Conservation (phyloP, 306 rosid genomes). For the Vicia villosa region DNA sequence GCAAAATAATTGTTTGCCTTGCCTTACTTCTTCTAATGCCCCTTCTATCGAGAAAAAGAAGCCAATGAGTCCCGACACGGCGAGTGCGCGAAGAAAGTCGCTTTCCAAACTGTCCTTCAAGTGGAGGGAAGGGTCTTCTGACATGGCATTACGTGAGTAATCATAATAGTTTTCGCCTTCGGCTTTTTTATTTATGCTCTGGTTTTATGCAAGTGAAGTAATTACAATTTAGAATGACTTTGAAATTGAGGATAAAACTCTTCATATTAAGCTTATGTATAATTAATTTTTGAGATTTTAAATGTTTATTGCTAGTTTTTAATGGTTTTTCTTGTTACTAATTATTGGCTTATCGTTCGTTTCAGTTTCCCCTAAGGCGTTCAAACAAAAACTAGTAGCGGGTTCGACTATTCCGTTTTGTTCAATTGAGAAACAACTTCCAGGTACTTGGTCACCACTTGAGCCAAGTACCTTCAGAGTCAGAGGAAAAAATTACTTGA, state of each 20-base stretch:
- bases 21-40: constrained; percentile 55
- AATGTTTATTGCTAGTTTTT: constrained; percentile 25
- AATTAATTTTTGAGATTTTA: not conserved
- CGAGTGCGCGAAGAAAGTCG: constrained; percentile 53
- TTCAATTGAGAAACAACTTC: constrained; percentile 64
- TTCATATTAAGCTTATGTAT: constrained; percentile 17
- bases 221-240: constrained; percentile 13
- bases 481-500: constrained; percentile 77
- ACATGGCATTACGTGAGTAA: constrained; percentile 62
- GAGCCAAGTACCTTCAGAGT: constrained; percentile 87
- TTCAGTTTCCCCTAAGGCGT: constrained; percentile 75
- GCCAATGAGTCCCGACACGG: constrained; percentile 54
- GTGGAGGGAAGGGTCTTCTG: constrained; percentile 70
- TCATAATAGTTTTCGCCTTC: not conserved
- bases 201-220: constrained; percentile 3
- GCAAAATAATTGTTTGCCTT: constrained; percentile 68
- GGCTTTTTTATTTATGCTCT: not conserved
- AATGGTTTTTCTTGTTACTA: constrained; percentile 27
- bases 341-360: constrained; percentile 38
- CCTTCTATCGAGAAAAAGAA: constrained; percentile 54
- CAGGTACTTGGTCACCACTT: constrained; percentile 82
- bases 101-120: constrained; percentile 80
- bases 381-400: constrained; percentile 63
- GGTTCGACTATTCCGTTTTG: constrained; percentile 72
- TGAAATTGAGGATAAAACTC: constrained; percentile 28